A percentile compares a stretch with the other conserved stretches of the same genome.
Evolutionary conservation across 1,284 basidiomycete species (phyloP).

Genomic region (Boletus semigastroideus): DNA sequence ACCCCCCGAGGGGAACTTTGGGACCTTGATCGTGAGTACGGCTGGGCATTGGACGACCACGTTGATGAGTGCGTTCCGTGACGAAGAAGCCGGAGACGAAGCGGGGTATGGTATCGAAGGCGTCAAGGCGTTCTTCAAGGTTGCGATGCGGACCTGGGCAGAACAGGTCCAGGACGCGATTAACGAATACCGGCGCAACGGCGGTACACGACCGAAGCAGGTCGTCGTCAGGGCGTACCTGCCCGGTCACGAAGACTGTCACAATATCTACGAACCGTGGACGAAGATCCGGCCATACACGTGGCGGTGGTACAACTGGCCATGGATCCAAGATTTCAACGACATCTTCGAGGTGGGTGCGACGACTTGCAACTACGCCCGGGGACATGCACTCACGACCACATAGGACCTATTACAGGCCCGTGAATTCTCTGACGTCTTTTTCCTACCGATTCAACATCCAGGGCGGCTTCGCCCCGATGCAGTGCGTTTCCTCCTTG

Average conservation of each 20-base stretch:
- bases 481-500: conserved; percentile 42
- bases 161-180: conserved; percentile 44
- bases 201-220: conserved; percentile 38
- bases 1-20: conserved; percentile 50
- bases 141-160: conserved; percentile 56
- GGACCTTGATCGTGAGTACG: conserved; percentile 59
- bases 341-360: conserved; percentile 49
- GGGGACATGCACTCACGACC: neutral
- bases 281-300: conserved; percentile 40
- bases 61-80: conserved; percentile 47
- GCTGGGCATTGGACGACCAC: conserved; percentile 68
- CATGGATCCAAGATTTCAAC: conserved; percentile 56
- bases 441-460: conserved; percentile 57
- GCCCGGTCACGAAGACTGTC: conserved; percentile 65
- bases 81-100: conserved; percentile 35
- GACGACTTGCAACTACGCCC: neutral
- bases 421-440: conserved; percentile 49
- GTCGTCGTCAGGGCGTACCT: conserved; percentile 61
- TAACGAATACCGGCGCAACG: conserved; percentile 23
- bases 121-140: conserved; percentile 53
- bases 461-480: conserved; percentile 62
- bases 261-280: conserved; percentile 45
- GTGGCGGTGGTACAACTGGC: conserved; percentile 63
- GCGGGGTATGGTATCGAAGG: conserved; percentile 49
- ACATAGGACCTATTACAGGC: conserved; percentile 33